phyloP scores from a whole-genome alignment of 345 rosid species.

The Pistacia vera region DNA sequence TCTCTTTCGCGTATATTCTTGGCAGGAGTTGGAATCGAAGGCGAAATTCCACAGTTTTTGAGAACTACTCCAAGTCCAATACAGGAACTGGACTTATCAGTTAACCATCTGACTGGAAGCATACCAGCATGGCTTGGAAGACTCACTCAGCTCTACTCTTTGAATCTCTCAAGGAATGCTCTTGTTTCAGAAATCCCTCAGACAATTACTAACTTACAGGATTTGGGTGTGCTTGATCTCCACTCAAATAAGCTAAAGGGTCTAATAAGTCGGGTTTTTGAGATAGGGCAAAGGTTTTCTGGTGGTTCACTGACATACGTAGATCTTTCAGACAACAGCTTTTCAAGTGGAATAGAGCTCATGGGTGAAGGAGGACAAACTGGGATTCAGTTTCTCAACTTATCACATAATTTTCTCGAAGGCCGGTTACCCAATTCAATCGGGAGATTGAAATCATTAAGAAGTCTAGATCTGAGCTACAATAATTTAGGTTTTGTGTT shows the following conservation, averaged over 20 bases:
- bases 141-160: slow-evolving; percentile 41
- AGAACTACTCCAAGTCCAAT: slow-evolving; percentile 42
- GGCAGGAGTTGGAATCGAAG: slow-evolving; percentile 52
- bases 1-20: slow-evolving; percentile 46
- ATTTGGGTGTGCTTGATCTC: slow-evolving; percentile 46
- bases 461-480: slow-evolving; percentile 46
- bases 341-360: slow-evolving; percentile 34
- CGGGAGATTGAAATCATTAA: slow-evolving; percentile 29
- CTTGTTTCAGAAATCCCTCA: slow-evolving; percentile 41
- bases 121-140: slow-evolving; percentile 57
- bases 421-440: slow-evolving; percentile 30
- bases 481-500: slow-evolving; percentile 38
- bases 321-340: slow-evolving; percentile 53
- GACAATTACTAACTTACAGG: slow-evolving; percentile 29
- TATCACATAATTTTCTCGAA: slow-evolving; percentile 38
- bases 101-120: slow-evolving; percentile 37
- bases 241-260: slow-evolving; percentile 58
- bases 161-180: slow-evolving; percentile 52
- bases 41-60: slow-evolving; percentile 45
- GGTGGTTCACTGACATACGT: slow-evolving; percentile 44
- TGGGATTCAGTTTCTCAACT: slow-evolving; percentile 39
- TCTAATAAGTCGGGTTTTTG: slow-evolving; percentile 36
- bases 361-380: slow-evolving; percentile 34
- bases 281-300: slow-evolving; percentile 34
- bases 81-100: slow-evolving; percentile 58